Evolutionary conservation across 768 basidiomycete genomes (phyloP), one percentile per base, ranked within the genome.

Genomic region (Termitomyces sp.): DNA sequence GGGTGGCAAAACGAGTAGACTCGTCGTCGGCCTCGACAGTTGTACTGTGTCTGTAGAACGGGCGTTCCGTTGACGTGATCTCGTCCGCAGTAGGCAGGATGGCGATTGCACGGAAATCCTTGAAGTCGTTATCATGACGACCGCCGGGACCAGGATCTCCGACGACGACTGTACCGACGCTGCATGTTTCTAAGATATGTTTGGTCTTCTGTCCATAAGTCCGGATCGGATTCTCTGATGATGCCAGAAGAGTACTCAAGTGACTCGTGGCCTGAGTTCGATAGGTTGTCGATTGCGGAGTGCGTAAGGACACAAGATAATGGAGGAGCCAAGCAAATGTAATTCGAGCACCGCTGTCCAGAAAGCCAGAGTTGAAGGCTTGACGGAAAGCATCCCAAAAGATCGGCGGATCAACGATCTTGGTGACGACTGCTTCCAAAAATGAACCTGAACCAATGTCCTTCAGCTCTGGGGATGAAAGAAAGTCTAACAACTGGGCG

Each of bases 1-100:
- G 54, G 10, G 54, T 51, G 11, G 55, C 44, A n/a, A 55, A 42
- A 15, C 54, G 46, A 78, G n/a, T 28, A 12, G 50, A 41, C 3
- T 51, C 28, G 6, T 26, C 38, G 11, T 40, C 28, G 5, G 40
- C 50, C 3, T 40, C 50, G 9, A 51, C 21, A 12, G 26, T 19
- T 17, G 10, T 26, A 30, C 38, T 14, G n/a, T 11, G 50, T 12
- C 50, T 51, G 11, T 30, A 40, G 50, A 51, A 51, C 7, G 12
- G 38, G 38, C 3, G 26, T 3, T 51, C 26, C 38, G 26, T 12
- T 5, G 50, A 51, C n/a, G n/a, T 51, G 3, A 51, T 40, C 28
- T 51, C 50, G 17, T 38, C 38, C 3, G 50, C 9, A 6, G 50
- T 51, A 12, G 50, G 50, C 11, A 51, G 50, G 28, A 51, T 51